Evolutionary conservation across 1,284 basidiomycete genomes (phyloP).

Genomic region (Fomes fomentarius): DNA sequence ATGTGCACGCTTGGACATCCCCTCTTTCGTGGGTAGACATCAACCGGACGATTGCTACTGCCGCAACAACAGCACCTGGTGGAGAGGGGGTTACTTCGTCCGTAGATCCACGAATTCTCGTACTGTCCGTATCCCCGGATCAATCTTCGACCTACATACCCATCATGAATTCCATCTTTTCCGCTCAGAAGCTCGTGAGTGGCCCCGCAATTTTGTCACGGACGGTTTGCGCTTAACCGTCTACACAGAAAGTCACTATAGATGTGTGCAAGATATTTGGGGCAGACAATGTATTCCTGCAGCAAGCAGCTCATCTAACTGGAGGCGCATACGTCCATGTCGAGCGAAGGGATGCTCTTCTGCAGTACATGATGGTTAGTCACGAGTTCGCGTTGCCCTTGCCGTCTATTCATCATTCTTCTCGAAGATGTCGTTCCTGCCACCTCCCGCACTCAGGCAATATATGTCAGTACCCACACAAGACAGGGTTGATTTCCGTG

Average conservation of each 20-base stretch:
- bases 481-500: conserved; percentile 95
- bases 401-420: background rate
- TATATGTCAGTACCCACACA: conserved; percentile 87
- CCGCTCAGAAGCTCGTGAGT: conserved; percentile 90
- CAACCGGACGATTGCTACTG: conserved; percentile 67
- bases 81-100: conserved; percentile 46
- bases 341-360: conserved; percentile 77
- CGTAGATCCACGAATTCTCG: conserved; percentile 84
- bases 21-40: conserved; percentile 78
- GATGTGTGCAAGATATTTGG: conserved; percentile 95
- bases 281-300: conserved; percentile 92
- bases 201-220: conserved; percentile 34
- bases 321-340: conserved; percentile 92
- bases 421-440: conserved; percentile 87
- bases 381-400: background rate
- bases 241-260: conserved; percentile 85
- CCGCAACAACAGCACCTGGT: conserved; percentile 38
- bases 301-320: conserved; percentile 96
- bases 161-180: conserved; percentile 99
- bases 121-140: conserved; percentile 92
- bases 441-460: conserved; percentile 78
- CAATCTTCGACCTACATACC: conserved; percentile 90
- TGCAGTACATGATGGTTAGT: conserved; percentile 87
- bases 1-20: too few relatives aligned
- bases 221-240: background rate